Evolutionary conservation across 495 filamentous ascomycete genomes (phyloP).

Genomic region (Bathelium albidoporum): DNA sequence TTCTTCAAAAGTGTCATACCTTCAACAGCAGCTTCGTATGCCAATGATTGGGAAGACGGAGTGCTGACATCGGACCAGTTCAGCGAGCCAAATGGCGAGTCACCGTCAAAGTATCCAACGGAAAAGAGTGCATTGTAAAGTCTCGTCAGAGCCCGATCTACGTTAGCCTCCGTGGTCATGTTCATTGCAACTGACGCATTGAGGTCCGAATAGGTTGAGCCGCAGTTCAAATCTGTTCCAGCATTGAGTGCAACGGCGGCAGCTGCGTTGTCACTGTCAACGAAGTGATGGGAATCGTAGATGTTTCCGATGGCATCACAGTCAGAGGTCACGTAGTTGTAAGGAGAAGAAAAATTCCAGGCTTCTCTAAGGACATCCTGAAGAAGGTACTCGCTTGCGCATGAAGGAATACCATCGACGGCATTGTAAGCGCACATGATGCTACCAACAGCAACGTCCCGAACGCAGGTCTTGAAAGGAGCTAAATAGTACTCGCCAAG

Average conservation of each 20-base stretch:
- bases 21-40: conserved; percentile 44
- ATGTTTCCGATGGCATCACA: conserved; percentile 12
- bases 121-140: conserved; percentile 45
- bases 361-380: conserved; percentile 29
- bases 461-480: conserved; percentile 38
- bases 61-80: conserved; percentile 39
- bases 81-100: conserved; percentile 17
- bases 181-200: neutral
- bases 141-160: conserved; percentile 36
- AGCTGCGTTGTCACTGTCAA: conserved; percentile 8
- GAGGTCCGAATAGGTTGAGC: conserved; percentile 34
- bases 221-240: conserved; percentile 53
- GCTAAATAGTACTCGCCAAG: conserved; percentile 43
- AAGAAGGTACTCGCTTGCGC: conserved; percentile 43
- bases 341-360: conserved; percentile 26
- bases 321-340: conserved; percentile 15
- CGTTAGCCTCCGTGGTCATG: neutral
- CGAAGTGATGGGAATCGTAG: conserved; percentile 3
- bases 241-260: conserved; percentile 20
- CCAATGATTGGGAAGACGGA: conserved; percentile 39
- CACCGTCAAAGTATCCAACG: conserved; percentile 49
- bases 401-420: conserved; percentile 47
- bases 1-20: conserved; percentile 50
- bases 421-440: conserved; percentile 53
- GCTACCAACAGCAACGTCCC: conserved; percentile 43